phyloP scores from a whole-genome alignment of 1,139 yeast genomes.

The Taphrina flavorubra region DNA sequence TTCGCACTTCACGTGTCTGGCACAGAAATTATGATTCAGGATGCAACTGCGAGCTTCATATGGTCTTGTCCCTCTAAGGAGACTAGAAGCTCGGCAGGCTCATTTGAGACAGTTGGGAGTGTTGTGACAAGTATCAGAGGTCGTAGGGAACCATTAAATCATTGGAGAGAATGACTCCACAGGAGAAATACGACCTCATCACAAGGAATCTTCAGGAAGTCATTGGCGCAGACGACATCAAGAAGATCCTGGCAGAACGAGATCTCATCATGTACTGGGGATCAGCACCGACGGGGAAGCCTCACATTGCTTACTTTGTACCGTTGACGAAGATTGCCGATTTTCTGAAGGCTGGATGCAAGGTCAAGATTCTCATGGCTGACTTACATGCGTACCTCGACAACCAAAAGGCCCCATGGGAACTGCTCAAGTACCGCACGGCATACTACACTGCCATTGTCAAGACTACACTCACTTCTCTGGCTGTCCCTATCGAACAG shows the following conservation, averaged over 20 bases:
- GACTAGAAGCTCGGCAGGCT: too few relatives aligned
- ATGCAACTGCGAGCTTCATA: background rate
- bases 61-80: too few relatives aligned
- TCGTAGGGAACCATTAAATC: too few relatives aligned
- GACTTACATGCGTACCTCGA: constrained; percentile 97
- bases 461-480: constrained; percentile 80
- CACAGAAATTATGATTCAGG: background rate
- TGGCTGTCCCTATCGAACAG: constrained; percentile 89
- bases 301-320: constrained; percentile 96
- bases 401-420: constrained; percentile 97
- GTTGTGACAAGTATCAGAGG: background rate
- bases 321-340: constrained; percentile 97
- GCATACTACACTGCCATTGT: constrained; percentile 82
- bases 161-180: constrained; percentile 5
- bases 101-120: background rate
- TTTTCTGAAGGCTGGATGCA: constrained; percentile 81
- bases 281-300: constrained; percentile 93
- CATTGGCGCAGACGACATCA: constrained; percentile 84
- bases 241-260: constrained; percentile 78
- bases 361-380: constrained; percentile 86
- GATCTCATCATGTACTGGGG: constrained; percentile 88
- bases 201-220: constrained; percentile 90
- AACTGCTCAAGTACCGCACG: constrained; percentile 86
- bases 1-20: background rate
- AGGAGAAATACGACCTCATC: constrained; percentile 74